Evolutionary conservation across 768 basidiomycete genomes (phyloP).

Genomic region (Amanita subjunquillea): DNA sequence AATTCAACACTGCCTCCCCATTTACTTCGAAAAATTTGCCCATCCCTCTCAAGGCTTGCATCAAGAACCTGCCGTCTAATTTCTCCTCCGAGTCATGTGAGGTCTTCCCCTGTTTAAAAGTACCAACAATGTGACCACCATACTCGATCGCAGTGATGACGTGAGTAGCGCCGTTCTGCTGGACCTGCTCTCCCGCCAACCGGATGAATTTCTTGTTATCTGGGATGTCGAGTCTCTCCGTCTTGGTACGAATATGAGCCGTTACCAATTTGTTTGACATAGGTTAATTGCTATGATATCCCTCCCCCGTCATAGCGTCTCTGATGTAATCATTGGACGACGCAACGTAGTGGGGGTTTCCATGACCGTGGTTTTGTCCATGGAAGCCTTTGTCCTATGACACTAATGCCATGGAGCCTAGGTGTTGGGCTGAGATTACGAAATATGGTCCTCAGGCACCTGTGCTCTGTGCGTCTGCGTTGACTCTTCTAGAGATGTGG

Average conservation of each 20-base stretch:
- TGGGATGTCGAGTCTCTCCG: constrained; percentile 3
- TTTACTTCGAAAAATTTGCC: constrained; percentile 5
- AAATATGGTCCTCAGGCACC: too few species aligned
- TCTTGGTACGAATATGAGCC: constrained; percentile 4
- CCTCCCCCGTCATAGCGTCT: too few species aligned
- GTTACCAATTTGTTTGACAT: not conserved
- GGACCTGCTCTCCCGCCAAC: not conserved
- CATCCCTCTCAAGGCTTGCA: constrained; percentile 3
- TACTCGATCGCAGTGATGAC: constrained; percentile 11
- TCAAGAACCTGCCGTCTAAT: not conserved
- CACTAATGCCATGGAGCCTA: too few species aligned
- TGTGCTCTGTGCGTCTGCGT: too few species aligned
- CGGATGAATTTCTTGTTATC: not conserved
- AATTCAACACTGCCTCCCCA: constrained; percentile 1
- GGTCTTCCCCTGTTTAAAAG: constrained; percentile 7
- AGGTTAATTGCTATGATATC: too few species aligned
- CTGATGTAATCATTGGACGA: too few species aligned
- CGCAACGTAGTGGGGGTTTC: too few species aligned
- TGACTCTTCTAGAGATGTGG: too few species aligned
- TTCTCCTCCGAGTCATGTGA: not conserved
- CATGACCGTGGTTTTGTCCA: too few species aligned
- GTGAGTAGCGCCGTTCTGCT: constrained; percentile 8
- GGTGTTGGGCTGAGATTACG: too few species aligned
- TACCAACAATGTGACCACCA: constrained; percentile 10
- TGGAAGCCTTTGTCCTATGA: too few species aligned